Conservation (phyloP, 106 monocot genomes). For the Platanthera guangdongensis region DNA sequence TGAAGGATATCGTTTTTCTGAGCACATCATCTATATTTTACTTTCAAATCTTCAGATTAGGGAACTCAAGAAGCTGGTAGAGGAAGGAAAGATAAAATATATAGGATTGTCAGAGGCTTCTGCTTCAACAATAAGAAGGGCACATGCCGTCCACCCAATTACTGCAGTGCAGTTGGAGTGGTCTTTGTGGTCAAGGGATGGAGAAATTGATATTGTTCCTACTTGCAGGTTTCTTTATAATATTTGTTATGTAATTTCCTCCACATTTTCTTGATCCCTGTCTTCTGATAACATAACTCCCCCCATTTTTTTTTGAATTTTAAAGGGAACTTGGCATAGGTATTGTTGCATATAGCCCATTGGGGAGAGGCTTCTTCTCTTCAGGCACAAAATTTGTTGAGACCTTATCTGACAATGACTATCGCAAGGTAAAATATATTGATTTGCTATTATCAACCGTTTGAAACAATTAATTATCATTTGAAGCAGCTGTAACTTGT, state of each 20-base stretch:
- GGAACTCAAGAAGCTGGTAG: conserved; percentile 43
- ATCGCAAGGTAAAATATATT: conserved; percentile 30
- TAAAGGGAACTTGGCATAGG: conserved; percentile 85
- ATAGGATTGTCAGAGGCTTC: conserved; percentile 40
- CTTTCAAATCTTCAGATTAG: conserved; percentile 17
- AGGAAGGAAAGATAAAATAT: conserved; percentile 50
- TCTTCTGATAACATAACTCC: background rate
- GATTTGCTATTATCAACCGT: no score
- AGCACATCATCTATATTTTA: background rate
- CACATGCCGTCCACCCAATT: conserved; percentile 42
- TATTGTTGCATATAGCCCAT: conserved; percentile 82
- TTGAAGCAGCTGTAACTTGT: background rate
- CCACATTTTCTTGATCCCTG: background rate
- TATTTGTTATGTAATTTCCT: no score
- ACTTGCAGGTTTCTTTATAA: conserved; percentile 18
- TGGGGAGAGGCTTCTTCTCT: conserved; percentile 71
- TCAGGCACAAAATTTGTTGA: conserved; percentile 35
- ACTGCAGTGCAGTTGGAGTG: conserved; percentile 41
- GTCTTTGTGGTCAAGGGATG: conserved; percentile 69
- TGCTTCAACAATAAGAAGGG: conserved; percentile 40
- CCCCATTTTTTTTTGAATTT: background rate
- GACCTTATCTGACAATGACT: conserved; percentile 34
- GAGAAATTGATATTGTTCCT: conserved; percentile 49
- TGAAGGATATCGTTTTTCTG: no score
- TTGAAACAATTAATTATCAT: no score